Evolutionary conservation across 306 rosid genomes (phyloP).

Genomic region (Pyrus betulifolia): DNA sequence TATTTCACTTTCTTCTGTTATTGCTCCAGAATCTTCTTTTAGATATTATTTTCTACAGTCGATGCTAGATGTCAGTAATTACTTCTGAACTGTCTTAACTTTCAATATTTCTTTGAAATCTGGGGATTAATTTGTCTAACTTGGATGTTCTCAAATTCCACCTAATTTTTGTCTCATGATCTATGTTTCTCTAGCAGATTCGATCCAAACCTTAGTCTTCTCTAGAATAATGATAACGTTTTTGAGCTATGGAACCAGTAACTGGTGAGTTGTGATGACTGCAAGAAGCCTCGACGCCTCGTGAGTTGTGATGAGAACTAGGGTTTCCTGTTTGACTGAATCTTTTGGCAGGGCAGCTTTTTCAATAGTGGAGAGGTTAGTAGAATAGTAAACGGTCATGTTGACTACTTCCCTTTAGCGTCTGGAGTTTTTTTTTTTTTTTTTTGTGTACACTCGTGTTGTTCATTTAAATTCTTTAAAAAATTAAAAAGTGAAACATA

Average conservation of each 20-base stretch:
- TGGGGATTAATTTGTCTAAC: not conserved
- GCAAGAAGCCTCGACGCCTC: constrained; percentile 20
- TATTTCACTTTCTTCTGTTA: not conserved
- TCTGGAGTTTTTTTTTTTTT: too few relatives aligned
- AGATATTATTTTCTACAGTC: not conserved
- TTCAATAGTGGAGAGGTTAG: constrained; percentile 26
- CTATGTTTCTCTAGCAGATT: not conserved
- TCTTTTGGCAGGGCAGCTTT: constrained; percentile 29
- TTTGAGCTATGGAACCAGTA: not conserved
- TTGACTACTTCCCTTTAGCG: constrained; percentile 39
- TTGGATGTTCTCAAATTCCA: not conserved
- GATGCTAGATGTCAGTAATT: not conserved
- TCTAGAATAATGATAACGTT: not conserved
- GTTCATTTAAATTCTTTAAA: too few relatives aligned
- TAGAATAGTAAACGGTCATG: constrained; percentile 33
- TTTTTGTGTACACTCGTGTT: too few relatives aligned
- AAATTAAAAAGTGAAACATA: too few relatives aligned
- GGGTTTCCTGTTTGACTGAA: constrained; percentile 46
- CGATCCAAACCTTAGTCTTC: not conserved
- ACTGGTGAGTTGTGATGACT: too few relatives aligned
- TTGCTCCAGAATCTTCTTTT: not conserved
- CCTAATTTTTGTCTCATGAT: not conserved
- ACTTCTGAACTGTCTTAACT: too few relatives aligned
- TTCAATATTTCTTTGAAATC: not conserved
- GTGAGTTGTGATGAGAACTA: constrained; percentile 6